Conservation (phyloP, 2,329 filamentous ascomycete species). For the Cyphellophora europaea region DNA sequence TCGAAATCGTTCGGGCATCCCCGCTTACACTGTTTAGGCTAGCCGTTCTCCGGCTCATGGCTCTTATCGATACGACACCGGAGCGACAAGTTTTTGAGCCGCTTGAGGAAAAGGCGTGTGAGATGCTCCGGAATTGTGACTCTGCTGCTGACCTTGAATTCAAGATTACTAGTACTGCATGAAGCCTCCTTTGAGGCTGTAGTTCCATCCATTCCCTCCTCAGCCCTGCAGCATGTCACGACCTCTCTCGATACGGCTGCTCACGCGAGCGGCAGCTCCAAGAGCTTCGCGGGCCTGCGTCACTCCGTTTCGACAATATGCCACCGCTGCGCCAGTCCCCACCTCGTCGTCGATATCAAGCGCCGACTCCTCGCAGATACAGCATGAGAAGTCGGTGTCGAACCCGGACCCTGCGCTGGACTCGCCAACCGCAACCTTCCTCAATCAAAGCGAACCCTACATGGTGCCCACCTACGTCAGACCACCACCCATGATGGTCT, state of each 20-base stretch:
- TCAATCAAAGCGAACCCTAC: conserved; percentile 67
- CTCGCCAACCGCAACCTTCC: conserved; percentile 64
- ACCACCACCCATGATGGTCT: conserved; percentile 80
- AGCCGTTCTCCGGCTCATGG: no score
- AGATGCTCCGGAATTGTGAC: no score
- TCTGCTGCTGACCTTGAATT: no score
- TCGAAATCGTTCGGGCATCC: no score
- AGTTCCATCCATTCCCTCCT: not conserved
- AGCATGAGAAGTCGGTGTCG: conserved; percentile 44
- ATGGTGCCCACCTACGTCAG: conserved; percentile 96
- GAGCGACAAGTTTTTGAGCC: no score
- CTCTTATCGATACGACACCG: no score
- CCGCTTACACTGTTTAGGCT: no score
- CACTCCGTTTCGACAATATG: conserved; percentile 12
- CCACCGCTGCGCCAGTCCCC: conserved; percentile 16
- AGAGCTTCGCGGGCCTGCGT: conserved; percentile 5
- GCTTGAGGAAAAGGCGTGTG: no score
- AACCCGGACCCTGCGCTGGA: conserved; percentile 66
- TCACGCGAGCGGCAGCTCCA: conserved; percentile 5
- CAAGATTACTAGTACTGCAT: no score
- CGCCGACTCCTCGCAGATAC: conserved; percentile 10
- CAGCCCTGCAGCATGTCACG: not conserved
- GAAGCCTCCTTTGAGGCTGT: no score
- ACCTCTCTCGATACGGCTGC: conserved; percentile 1
- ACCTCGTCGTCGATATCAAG: conserved; percentile 14